Base-by-base conservation (phyloP, 495 filamentous ascomycete genomes). In the Letharia lupina region DNA sequence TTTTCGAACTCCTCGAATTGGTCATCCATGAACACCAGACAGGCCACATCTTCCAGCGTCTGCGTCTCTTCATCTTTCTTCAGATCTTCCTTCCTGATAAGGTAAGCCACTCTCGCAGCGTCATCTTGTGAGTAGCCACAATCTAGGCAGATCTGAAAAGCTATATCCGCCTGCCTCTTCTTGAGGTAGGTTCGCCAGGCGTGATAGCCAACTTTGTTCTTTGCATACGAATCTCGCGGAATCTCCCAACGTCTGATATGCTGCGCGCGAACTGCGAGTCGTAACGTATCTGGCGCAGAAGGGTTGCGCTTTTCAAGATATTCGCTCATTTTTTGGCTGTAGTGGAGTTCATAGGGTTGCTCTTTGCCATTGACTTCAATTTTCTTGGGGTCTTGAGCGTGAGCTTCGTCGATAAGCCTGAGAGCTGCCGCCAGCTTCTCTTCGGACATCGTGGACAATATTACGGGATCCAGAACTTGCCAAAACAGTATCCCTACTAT, bases 171-270 rank as follows among this genome's bases (percentile, higher is more conserved):
- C 69, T 91, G 90, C 20, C 84, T 79, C 45, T 85, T 82, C 75
- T 88, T 90, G 59, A 90, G 82, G 65, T 80, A 82, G 2, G 83
- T 81, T 11, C 90, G 87, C 90, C 90, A 94, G 15, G 80, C 77
- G 63, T 90, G 83, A 69, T 94, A 94, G 20, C 90, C 90, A 5
- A 81, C 65, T 66, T 87, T 85, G 7, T 83, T 90, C 73, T 81
- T 80, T 13, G 89, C 86, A 75, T 90, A 92, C 50, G 77, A 82
- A 65, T 73, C 73, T 35, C 90, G 86, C 0, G 89, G 88, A 18
- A 91, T 81, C 75, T 93, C 88, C 89, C 89, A 94, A 70, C 90
- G 87, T 61, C 82, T 77, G 68, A 93, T 87, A 76, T 94, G 90
- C 75, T 94, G 90, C 31, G 90, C 90, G 65, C 89, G 87, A 65